Evolutionary conservation across 164 flowering plant genomes (phyloP), one percentile per base, ranked within the genome.

Genomic region (Annona cherimola): DNA sequence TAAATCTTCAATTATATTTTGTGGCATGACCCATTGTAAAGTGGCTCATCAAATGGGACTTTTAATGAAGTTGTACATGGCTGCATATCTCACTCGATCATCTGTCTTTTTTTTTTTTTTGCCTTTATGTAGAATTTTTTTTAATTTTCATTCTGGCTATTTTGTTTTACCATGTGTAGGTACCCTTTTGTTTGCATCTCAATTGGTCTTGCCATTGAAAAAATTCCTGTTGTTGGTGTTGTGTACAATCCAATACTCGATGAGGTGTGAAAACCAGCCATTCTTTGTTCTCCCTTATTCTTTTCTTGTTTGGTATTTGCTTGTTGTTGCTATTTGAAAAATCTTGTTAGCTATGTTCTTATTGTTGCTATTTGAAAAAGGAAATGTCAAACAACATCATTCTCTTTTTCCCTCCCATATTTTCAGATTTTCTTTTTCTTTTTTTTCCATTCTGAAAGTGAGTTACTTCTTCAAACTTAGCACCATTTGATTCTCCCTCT

Each of bases 121-220:
- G 59, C 1, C 35, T 26, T 26, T 26, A 26, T 26, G 35, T 26
- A 26, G 35, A 26, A 26, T 0, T 26, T 26, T 26, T 26, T 26
- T 26, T 26, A 26, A 26, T 26, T 26, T 26, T 26, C 67, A 9
- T 63, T 76, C 14, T 59, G 4, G 18, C 59, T 1, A 19, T 44
- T n/a, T 40, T 35, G 42, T 26, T 2, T 42, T 61, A 8, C 42
- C 42, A 20, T 40, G 5, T 85, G 64, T 74, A 96, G 99, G 83
- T 96, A 84, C 76, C 99, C 98, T 3, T 91, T 90, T 75, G 97
- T 96, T 5, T 96, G 99, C 71, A 91, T 90, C 4, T 93, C 97
- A 8, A 96, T 96, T 77, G 99, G 99, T 64, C 90, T 96, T 75
- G 86, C 99, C 1, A 90, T 96, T 70, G 88, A 80, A 71, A 88